Conservation (phyloP, 75 land plant genomes). For the Picea sitchensis region DNA sequence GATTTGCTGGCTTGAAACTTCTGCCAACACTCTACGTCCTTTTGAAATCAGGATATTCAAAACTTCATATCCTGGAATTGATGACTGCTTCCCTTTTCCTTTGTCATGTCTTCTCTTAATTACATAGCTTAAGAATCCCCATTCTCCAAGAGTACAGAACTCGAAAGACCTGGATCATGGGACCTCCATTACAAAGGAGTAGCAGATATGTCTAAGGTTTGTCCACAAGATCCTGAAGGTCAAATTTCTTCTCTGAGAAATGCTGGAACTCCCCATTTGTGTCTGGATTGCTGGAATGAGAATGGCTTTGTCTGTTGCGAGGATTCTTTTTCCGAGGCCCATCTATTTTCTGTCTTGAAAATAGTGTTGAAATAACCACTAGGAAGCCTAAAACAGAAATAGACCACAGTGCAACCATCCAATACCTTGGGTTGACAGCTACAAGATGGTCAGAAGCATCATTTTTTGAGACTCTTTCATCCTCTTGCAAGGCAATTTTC, state of each 20-base stretch:
- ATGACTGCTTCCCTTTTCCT: neutral
- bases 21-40: neutral
- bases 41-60: neutral
- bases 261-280: neutral
- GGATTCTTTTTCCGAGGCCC: slow-evolving; percentile 1
- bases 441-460: neutral
- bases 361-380: slow-evolving; percentile 14
- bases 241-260: neutral
- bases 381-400: slow-evolving; percentile 26
- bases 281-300: slow-evolving; percentile 5
- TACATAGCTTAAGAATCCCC: neutral
- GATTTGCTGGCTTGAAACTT: neutral
- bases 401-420: slow-evolving; percentile 30
- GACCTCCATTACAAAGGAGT: neutral
- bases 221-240: neutral
- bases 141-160: neutral
- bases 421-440: slow-evolving; percentile 8
- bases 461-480: neutral
- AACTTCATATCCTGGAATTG: neutral
- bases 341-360: slow-evolving; percentile 23
- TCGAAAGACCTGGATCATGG: neutral
- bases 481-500: neutral
- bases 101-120: neutral
- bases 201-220: neutral
- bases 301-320: slow-evolving; percentile 10